Conservation (phyloP, 805 yeast species). For the Yarrowia sp. region DNA sequence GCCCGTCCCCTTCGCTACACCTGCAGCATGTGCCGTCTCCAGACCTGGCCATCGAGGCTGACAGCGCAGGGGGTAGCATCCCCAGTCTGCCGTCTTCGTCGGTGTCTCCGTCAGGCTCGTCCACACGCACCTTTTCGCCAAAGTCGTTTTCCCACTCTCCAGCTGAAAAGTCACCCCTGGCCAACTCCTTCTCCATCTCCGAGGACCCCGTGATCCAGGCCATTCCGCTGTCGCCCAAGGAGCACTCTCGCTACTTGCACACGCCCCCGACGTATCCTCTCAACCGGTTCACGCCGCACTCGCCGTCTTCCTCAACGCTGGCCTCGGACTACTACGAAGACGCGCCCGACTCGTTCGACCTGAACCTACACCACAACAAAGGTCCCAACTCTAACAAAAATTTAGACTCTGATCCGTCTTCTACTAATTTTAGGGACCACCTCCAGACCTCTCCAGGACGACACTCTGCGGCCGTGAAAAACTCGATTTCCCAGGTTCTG, state of each 20-base stretch:
- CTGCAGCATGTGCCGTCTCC: conserved; percentile 23
- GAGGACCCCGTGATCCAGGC: conserved; percentile 22
- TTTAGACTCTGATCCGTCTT: conserved; percentile 31
- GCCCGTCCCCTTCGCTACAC: background rate
- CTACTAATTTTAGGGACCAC: conserved; percentile 20
- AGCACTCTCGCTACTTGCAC: background rate
- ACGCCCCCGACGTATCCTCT: conserved; percentile 1
- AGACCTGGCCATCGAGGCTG: conserved; percentile 6
- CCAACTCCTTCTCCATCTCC: conserved; percentile 11
- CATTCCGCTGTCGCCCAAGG: conserved; percentile 25
- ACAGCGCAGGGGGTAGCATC: conserved; percentile 20
- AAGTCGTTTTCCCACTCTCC: conserved; percentile 14
- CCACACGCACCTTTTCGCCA: conserved; percentile 11
- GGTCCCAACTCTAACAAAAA: conserved; percentile 32
- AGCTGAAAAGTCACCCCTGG: conserved; percentile 21
- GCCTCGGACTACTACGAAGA: conserved; percentile 37
- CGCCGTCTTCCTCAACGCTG: conserved; percentile 19
- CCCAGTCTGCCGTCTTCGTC: conserved; percentile 1
- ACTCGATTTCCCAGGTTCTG: background rate
- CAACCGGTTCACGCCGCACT: background rate
- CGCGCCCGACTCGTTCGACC: conserved; percentile 32
- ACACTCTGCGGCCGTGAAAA: background rate
- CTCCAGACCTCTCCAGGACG: background rate
- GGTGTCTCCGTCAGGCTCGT: background rate
- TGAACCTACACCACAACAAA: conserved; percentile 22